These are phyloP conservation scores for Oryza meyeriana DNA, from an alignment of 176 grass and related monocot genomes.

Conservation along the genomic window DNA sequence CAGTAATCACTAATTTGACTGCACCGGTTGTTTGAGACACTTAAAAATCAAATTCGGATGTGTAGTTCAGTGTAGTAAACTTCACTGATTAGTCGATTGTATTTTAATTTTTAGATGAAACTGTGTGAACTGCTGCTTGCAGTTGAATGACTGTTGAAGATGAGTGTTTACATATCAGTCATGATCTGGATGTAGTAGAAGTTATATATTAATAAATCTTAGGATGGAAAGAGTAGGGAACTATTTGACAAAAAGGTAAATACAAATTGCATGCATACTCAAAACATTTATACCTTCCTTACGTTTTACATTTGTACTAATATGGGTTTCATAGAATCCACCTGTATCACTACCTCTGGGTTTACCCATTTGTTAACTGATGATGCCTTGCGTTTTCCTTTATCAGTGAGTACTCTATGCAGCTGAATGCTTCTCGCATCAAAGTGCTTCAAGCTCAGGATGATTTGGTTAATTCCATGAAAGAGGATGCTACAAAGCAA, in stretches of 20 bases:
- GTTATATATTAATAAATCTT: neutral
- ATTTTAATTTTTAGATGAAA: neutral
- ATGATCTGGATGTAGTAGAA: neutral
- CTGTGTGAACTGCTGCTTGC: neutral
- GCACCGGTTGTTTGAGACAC: neutral
- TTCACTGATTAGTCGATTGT: neutral
- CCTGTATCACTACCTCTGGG: neutral
- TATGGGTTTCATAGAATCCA: neutral
- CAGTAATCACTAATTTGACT: neutral
- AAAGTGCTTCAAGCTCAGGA: slow-evolving; percentile 99
- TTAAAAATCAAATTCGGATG: neutral
- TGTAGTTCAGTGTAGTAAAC: neutral
- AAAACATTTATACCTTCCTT: slow-evolving; percentile 9
- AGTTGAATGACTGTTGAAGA: neutral
- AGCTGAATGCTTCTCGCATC: slow-evolving; percentile 95
- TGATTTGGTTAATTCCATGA: slow-evolving; percentile 95
- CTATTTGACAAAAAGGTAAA: neutral
- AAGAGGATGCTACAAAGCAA: slow-evolving; percentile 67
- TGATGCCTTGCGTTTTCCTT: slow-evolving; percentile 21
- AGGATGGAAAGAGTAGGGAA: neutral
- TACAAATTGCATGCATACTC: neutral
- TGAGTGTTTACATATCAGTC: neutral
- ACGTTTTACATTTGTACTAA: neutral
- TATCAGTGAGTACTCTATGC: slow-evolving; percentile 94
- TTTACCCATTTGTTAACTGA: slow-evolving; percentile 24